These are phyloP conservation scores for Beauveria bassiana DNA, from an alignment of 2,329 filamentous ascomycete species.

Conservation along the genomic window DNA sequence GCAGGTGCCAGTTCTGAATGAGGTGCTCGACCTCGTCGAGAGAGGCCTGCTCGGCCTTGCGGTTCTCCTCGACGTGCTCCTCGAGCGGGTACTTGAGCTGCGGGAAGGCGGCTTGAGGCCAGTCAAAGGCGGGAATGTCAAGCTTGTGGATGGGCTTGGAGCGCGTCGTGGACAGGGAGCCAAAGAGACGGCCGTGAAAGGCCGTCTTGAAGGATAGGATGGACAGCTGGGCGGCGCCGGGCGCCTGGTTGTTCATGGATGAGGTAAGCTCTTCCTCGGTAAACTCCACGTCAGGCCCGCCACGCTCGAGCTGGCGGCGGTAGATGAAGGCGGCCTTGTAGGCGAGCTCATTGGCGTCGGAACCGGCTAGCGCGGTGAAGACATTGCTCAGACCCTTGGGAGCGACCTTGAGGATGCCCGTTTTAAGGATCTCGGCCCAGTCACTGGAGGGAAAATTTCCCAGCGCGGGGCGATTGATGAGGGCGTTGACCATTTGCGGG, in stretches of 20 bases:
- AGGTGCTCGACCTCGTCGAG: conserved; percentile 77
- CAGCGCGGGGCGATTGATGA: conserved; percentile 84
- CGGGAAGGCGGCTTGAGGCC: conserved; percentile 86
- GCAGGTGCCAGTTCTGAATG: conserved; percentile 69
- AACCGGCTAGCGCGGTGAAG: conserved; percentile 83
- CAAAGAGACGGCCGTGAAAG: conserved; percentile 89
- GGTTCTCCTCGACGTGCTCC: conserved; percentile 71
- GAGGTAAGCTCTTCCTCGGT: conserved; percentile 65
- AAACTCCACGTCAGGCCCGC: conserved; percentile 70
- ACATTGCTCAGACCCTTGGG: conserved; percentile 81
- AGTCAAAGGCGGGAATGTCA: conserved; percentile 91
- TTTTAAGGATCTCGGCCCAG: conserved; percentile 73
- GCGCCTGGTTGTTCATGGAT: conserved; percentile 72
- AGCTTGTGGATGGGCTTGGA: conserved; percentile 93
- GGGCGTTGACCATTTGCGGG: conserved; percentile 68
- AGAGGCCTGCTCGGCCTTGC: conserved; percentile 70
- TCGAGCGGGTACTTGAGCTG: conserved; percentile 79
- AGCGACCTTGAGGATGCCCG: conserved; percentile 72
- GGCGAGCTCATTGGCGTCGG: conserved; percentile 88
- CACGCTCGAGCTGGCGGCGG: conserved; percentile 72
- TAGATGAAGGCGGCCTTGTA: conserved; percentile 97
- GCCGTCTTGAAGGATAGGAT: conserved; percentile 83
- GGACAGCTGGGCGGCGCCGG: conserved; percentile 68
- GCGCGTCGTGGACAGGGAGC: conserved; percentile 78
- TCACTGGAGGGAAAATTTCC: conserved; percentile 85